Conservation (phyloP, 2,329 filamentous ascomycete species). For the Saccharata proteae region DNA sequence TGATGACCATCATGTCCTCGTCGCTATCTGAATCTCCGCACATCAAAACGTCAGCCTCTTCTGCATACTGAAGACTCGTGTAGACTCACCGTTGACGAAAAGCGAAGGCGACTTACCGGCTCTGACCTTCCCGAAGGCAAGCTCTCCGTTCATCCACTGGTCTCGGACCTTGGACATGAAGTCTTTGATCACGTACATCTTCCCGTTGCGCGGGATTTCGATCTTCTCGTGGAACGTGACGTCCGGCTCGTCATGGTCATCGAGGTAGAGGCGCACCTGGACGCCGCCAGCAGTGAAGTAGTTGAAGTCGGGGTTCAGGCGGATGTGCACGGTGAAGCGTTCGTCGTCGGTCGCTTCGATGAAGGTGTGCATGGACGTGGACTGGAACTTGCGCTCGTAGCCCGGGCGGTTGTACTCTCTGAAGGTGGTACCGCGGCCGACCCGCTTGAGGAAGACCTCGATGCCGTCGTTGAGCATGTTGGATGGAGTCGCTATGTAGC, state of each 20-base stretch:
- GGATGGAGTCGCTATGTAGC: no score
- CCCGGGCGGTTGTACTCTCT: slow-evolving; percentile 2
- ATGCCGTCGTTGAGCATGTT: slow-evolving; percentile 4
- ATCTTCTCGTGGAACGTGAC: slow-evolving; percentile 2
- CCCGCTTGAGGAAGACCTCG: slow-evolving; percentile 4
- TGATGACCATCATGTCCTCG: not conserved
- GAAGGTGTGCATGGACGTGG: not conserved
- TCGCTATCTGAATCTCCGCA: not conserved
- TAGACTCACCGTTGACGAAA: not conserved
- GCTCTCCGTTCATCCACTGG: slow-evolving; percentile 2
- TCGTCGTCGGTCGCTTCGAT: slow-evolving; percentile 1
- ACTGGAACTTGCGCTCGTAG: not conserved
- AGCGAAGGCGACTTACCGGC: not conserved
- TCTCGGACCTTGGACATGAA: slow-evolving; percentile 3
- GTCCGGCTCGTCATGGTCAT: slow-evolving; percentile 5
- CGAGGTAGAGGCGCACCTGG: slow-evolving; percentile 5
- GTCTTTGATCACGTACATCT: slow-evolving; percentile 1
- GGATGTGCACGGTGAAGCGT: slow-evolving; percentile 2
- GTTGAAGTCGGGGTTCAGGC: slow-evolving; percentile 1
- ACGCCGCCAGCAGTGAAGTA: slow-evolving; percentile 4
- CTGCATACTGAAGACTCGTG: not conserved
- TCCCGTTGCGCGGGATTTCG: not conserved
- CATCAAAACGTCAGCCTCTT: no score
- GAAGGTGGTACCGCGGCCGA: not conserved
- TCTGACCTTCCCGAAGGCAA: slow-evolving; percentile 3